phyloP scores from a whole-genome alignment of 176 grass and related monocot genomes.

The Typha latifolia region DNA sequence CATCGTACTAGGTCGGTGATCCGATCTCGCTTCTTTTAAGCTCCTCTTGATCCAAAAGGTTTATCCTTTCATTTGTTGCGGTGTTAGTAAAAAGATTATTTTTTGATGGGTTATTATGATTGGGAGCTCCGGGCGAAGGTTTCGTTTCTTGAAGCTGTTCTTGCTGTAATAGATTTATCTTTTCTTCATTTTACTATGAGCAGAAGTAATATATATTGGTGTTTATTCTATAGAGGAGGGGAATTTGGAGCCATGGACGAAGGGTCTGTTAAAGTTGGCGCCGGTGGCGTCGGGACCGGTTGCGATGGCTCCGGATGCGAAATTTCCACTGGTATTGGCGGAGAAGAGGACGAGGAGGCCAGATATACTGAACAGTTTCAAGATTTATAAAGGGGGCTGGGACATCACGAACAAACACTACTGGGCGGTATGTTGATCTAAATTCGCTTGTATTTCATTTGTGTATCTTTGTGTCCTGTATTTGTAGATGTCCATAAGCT shows the following conservation, averaged over 20 bases:
- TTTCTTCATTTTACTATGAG: neutral
- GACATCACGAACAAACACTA: slow-evolving; percentile 84
- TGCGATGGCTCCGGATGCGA: slow-evolving; percentile 35
- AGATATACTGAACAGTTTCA: slow-evolving; percentile 57
- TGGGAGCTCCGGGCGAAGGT: too few relatives aligned
- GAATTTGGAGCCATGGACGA: slow-evolving; percentile 73
- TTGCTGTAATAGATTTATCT: neutral
- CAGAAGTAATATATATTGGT: neutral
- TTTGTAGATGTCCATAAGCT: slow-evolving; percentile 16
- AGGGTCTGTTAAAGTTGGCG: slow-evolving; percentile 62
- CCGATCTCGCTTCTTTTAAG: neutral
- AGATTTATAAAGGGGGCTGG: slow-evolving; percentile 70
- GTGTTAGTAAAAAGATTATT: neutral
- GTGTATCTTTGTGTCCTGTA: slow-evolving; percentile 7
- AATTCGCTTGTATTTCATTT: neutral
- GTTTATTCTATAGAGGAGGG: slow-evolving; percentile 26
- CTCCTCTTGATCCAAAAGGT: neutral
- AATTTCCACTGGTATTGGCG: slow-evolving; percentile 67
- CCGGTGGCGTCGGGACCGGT: slow-evolving; percentile 30
- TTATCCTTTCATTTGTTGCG: too few relatives aligned
- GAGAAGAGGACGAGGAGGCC: slow-evolving; percentile 68
- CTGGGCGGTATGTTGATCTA: slow-evolving; percentile 61
- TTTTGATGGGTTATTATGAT: neutral
- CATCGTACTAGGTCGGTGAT: neutral
- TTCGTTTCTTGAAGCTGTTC: neutral